phyloP scores from a whole-genome alignment of 2,329 filamentous ascomycete species.

The Diaporthe ampelina region DNA sequence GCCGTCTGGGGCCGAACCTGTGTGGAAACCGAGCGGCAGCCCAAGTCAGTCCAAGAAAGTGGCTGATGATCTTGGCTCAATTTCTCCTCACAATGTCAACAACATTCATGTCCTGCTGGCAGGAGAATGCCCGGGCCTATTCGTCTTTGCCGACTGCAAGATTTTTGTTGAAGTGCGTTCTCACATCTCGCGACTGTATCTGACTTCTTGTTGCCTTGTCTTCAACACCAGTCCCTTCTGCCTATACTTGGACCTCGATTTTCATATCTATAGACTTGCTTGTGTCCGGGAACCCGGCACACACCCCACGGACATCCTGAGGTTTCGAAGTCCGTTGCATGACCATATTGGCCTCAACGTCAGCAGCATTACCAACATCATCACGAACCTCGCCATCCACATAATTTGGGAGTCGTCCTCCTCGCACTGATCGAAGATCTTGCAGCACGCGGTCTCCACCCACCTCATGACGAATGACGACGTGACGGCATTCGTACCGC shows the following conservation, averaged over 20 bases:
- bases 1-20: conserved; percentile 14
- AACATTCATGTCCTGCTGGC: conserved; percentile 32
- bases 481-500: conserved; percentile 1
- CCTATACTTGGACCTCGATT: conserved; percentile 1
- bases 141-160: background rate
- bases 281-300: background rate
- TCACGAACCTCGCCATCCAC: background rate
- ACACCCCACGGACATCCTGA: background rate
- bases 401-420: background rate
- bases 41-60: conserved; percentile 21
- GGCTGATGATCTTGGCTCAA: conserved; percentile 29
- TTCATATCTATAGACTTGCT: background rate
- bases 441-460: background rate
- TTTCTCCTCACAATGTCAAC: conserved; percentile 27
- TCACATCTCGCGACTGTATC: background rate
- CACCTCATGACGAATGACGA: conserved; percentile 1
- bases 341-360: background rate
- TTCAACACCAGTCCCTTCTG: conserved; percentile 14
- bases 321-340: background rate
- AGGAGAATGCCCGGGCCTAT: background rate
- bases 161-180: background rate
- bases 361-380: background rate
- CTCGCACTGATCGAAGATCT: background rate
- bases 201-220: background rate
- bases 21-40: conserved; percentile 17